Evolutionary conservation across 108 stramenopile species (phyloP).

Genomic region (Nitzschia inconspicua): DNA sequence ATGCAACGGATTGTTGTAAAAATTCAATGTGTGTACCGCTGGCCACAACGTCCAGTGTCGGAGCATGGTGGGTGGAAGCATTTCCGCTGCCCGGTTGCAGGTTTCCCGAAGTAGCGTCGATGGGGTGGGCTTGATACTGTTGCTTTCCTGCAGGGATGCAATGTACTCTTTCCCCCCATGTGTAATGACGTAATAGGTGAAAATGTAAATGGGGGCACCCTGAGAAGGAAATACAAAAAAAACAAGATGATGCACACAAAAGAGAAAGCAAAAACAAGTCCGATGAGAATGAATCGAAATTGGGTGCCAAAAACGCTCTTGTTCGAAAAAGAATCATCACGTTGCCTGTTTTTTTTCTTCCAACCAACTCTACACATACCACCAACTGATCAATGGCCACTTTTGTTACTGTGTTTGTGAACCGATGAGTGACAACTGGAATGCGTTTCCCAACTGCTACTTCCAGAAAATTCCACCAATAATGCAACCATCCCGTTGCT

Average conservation of each 20-base stretch:
- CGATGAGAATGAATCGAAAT: too few relatives aligned
- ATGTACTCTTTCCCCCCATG: slow-evolving; percentile 31
- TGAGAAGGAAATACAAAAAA: too few relatives aligned
- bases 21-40: slow-evolving; percentile 46
- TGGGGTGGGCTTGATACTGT: background rate
- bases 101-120: slow-evolving; percentile 13
- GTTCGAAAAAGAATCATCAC: too few relatives aligned
- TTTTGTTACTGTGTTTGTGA: slow-evolving; percentile 37
- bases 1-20: slow-evolving; percentile 51
- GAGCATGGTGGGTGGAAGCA: slow-evolving; percentile 43
- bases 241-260: too few relatives aligned
- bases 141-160: background rate
- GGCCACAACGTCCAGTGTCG: slow-evolving; percentile 64
- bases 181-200: slow-evolving; percentile 43
- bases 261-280: too few relatives aligned
- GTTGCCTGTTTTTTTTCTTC: too few relatives aligned
- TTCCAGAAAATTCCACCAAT: slow-evolving; percentile 55
- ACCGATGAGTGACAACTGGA: slow-evolving; percentile 13
- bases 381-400: slow-evolving; percentile 42
- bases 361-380: too few relatives aligned
- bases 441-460: slow-evolving; percentile 19
- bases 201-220: slow-evolving; percentile 49
- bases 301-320: too few relatives aligned
- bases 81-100: slow-evolving; percentile 25
- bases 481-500: slow-evolving; percentile 43